phyloP scores from a whole-genome alignment of 768 basidiomycete species.

The Tulasnella sp. region DNA sequence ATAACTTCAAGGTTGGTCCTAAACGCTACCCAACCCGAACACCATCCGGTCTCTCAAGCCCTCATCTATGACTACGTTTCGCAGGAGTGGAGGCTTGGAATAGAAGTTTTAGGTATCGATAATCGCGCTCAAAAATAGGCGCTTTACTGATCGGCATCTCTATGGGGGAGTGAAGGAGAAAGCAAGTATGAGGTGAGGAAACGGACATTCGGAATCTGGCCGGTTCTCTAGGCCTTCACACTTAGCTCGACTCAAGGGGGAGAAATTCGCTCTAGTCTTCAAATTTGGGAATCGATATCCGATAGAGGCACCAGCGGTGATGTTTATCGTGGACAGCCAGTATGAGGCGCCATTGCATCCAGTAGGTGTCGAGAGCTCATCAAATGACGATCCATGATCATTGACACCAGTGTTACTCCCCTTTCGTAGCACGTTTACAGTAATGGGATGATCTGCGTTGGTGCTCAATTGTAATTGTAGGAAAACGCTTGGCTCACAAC shows the following conservation, averaged over 20 bases:
- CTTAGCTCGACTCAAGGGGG: slow-evolving; percentile 39
- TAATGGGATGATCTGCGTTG: slow-evolving; percentile 11
- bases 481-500: background rate
- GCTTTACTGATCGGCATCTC: background rate
- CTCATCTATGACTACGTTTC: background rate
- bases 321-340: slow-evolving; percentile 60
- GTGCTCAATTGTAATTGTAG: background rate
- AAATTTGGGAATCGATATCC: slow-evolving; percentile 74
- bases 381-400: no score
- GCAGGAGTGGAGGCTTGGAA: slow-evolving; percentile 1
- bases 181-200: slow-evolving; percentile 54
- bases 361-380: slow-evolving; percentile 34
- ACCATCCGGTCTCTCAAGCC: no score
- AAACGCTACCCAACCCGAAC: no score
- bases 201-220: background rate
- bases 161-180: slow-evolving; percentile 62
- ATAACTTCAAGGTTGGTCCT: slow-evolving; percentile 46
- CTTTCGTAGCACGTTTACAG: slow-evolving; percentile 15
- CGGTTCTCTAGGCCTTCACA: background rate
- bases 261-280: slow-evolving; percentile 68
- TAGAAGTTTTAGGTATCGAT: background rate
- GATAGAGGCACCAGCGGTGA: slow-evolving; percentile 78
- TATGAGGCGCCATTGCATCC: slow-evolving; percentile 68
- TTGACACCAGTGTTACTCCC: slow-evolving; percentile 3
- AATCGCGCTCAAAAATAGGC: background rate